Base-by-base conservation (phyloP, 2,329 filamentous ascomycete species). In the Monilinia fructicola region DNA sequence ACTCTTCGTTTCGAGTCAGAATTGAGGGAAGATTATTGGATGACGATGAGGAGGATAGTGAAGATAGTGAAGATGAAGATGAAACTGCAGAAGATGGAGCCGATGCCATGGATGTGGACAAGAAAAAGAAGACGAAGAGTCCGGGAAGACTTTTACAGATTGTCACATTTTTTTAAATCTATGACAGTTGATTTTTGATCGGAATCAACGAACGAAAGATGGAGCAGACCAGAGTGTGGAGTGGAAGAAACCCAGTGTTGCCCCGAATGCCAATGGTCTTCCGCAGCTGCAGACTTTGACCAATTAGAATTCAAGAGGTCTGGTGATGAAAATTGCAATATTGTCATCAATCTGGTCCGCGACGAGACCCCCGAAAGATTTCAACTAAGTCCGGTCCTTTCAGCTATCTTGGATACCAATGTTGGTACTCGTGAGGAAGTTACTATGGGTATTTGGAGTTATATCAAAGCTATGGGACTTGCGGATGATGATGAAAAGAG, bases 401-500 rank as follows among this genome's bases (percentile, higher is more conserved):
- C 92, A 14, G 90, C 96, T 60, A 85, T 98, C 18, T 82, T 98
- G 23, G 95, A 97, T 74, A 91, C 91, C 74, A 84, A 88, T 59
- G 92, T 96, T 78, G 94, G 92, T 61, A 94, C 95, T 38, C 89
- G 93, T 40, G 90, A 92, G 50, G 93, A 95, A 69, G 90, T 93
- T 9, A 88, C 97, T 38, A 91, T 96, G 83, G 93, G 91, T 18
- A 85, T 99, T 42, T 99, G 93, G 92, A 93, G 97, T 76, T 99
- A 99, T 74, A 91, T 97, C 71, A 89, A 92, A 72, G 84, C 91
- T 26, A 90, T 91, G 82, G 88, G 89, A 23, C 81, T 99, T 56
- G 92, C 96, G 77, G 94, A 97, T 76, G 93, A 97, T 71, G 94
- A 98, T 68, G 95, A 99, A 77, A 95, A 95, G 81, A 87, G 95